Conservation (phyloP, 2,329 filamentous ascomycete species). For the Microdochium trichocladiopsis region DNA sequence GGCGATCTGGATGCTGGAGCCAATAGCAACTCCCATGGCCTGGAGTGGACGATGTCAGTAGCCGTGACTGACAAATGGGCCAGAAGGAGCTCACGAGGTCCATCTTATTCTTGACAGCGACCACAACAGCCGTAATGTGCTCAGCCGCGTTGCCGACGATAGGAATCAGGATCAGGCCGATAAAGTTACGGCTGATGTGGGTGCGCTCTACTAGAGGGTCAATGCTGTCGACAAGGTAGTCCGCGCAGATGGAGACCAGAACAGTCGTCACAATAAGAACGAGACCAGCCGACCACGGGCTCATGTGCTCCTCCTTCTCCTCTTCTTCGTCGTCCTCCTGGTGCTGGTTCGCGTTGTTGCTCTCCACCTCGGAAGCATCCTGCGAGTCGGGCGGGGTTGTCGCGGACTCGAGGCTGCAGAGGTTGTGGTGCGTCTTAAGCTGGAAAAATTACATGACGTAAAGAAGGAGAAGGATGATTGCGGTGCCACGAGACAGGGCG, state of each 20-base stretch:
- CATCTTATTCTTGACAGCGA: constrained; percentile 73
- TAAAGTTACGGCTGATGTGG: too few relatives aligned
- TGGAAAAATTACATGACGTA: constrained; percentile 76
- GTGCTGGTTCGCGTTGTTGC: constrained; percentile 9
- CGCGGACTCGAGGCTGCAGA: constrained; percentile 44
- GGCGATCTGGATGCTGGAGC: too few relatives aligned
- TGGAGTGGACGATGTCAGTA: constrained; percentile 17
- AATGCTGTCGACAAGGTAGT: too few relatives aligned
- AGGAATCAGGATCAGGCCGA: too few relatives aligned
- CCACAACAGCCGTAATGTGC: constrained; percentile 75
- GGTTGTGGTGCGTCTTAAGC: too few relatives aligned
- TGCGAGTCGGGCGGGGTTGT: constrained; percentile 8
- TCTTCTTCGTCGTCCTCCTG: constrained; percentile 30
- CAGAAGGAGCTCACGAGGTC: constrained; percentile 33
- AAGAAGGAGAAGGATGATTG: constrained; percentile 66
- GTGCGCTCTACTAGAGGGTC: too few relatives aligned
- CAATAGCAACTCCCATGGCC: constrained; percentile 75
- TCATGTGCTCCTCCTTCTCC: constrained; percentile 46
- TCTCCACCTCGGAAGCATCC: constrained; percentile 11
- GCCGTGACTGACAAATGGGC: background rate
- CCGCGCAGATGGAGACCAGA: constrained; percentile 66
- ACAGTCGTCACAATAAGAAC: constrained; percentile 64
- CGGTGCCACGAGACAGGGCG: constrained; percentile 66
- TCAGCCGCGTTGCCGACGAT: too few relatives aligned
- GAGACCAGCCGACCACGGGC: constrained; percentile 54